These are phyloP conservation scores for Escovopsis weberi DNA, from an alignment of 2,329 filamentous ascomycete species.

Conservation along the genomic window DNA sequence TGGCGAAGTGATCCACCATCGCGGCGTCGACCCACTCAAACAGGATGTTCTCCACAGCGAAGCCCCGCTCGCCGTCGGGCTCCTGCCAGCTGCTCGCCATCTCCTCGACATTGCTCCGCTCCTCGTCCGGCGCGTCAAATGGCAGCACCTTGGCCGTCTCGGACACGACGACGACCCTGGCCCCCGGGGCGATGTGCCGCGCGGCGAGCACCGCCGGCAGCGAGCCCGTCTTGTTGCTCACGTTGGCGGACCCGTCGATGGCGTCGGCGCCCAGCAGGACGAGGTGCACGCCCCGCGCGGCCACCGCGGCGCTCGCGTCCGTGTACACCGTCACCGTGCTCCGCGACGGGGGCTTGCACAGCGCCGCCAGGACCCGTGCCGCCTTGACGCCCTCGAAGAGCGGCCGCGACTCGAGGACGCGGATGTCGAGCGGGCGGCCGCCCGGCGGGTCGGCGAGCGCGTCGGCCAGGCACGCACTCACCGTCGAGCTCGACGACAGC, in stretches of 20 bases:
- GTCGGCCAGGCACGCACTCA: conserved; percentile 32
- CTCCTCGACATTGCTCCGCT: conserved; percentile 38
- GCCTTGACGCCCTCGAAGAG: conserved; percentile 49
- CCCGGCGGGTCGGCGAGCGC: conserved; percentile 14
- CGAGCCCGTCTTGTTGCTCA: conserved; percentile 55
- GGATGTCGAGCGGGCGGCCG: conserved; percentile 30
- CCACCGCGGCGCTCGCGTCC: conserved; percentile 44
- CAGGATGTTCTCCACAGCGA: conserved; percentile 34
- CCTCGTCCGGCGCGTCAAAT: conserved; percentile 26
- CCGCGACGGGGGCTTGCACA: conserved; percentile 13
- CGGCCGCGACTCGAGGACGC: conserved; percentile 52
- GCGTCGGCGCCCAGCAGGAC: conserved; percentile 51
- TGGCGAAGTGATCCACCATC: conserved; percentile 39
- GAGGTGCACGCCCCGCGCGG: conserved; percentile 36
- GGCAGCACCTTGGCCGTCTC: conserved; percentile 45
- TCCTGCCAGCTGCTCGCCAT: conserved; percentile 32
- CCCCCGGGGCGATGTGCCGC: conserved; percentile 29
- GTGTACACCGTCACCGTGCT: conserved; percentile 34
- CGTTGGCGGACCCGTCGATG: conserved; percentile 40
- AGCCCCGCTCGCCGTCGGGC: conserved; percentile 3
- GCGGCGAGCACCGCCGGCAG: conserved; percentile 42
- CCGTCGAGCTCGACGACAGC: conserved; percentile 48
- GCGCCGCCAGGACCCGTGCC: conserved; percentile 32
- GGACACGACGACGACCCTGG: conserved; percentile 39
- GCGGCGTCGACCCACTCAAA: conserved; percentile 44